phyloP scores from a whole-genome alignment of 1,284 basidiomycete genomes.

The Ceratorhiza oryzae-sativae region DNA sequence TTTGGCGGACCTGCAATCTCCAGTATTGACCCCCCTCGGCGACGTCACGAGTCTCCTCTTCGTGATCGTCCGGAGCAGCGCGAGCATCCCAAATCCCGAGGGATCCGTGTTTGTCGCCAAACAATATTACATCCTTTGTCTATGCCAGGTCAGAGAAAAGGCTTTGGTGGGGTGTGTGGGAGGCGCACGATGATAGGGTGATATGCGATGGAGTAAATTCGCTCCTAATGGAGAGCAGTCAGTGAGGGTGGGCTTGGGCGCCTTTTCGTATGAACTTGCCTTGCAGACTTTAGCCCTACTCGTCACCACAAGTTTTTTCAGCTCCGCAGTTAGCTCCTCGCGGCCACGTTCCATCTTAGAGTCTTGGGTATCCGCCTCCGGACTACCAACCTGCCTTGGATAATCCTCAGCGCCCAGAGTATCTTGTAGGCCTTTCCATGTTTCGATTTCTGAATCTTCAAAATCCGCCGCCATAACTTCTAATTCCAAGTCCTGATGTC shows the following conservation, averaged over 20 bases:
- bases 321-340: conserved; percentile 59
- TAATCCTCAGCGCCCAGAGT: conserved; percentile 51
- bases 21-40: conserved; percentile 74
- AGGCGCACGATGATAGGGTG: conserved; percentile 65
- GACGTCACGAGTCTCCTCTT: conserved; percentile 64
- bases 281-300: conserved; percentile 71
- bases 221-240: conserved; percentile 58
- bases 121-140: conserved; percentile 80
- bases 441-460: conserved; percentile 56
- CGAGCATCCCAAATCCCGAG: conserved; percentile 83
- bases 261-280: not conserved
- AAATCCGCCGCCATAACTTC: conserved; percentile 55
- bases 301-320: conserved; percentile 65
- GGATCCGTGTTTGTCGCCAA: conserved; percentile 81
- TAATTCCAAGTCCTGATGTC: conserved; percentile 71
- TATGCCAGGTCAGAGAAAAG: conserved; percentile 5
- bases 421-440: conserved; percentile 57
- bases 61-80: conserved; percentile 65
- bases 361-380: conserved; percentile 52
- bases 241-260: not conserved
- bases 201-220: conserved; percentile 76
- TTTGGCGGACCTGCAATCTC: conserved; percentile 82
- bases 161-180: not conserved
- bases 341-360: conserved; percentile 52
- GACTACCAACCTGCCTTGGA: conserved; percentile 53